Base-by-base conservation (phyloP, 768 basidiomycete genomes). In the Megacollybia marginata region DNA sequence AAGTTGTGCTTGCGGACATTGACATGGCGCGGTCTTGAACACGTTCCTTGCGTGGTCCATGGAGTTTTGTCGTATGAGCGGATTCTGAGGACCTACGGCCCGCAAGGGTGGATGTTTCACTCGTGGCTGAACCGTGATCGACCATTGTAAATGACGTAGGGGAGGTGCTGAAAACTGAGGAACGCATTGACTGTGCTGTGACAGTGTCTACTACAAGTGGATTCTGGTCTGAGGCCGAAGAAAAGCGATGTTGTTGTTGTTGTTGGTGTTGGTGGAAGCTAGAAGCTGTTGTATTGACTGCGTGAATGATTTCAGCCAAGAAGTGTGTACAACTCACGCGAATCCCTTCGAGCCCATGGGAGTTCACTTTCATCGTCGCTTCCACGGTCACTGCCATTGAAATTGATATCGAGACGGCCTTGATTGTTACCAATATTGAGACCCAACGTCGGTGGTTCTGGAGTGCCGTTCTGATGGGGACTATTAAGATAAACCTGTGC, bases 11-110 rank as follows among this genome's bases (percentile, higher is more conserved):
- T 12, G 84, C 78, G 31, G 85, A 86, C 73, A 89, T 79, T 48
- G 87, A 89, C 69, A 89, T 75, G 44, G 88, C 71, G 28, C 89
- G 80, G 67, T 90, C 87, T 55, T 85, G 83, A 3, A 68, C 60
- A 48, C 82, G 80, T 55, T 87, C 82, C 44, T 82, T 77, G 49
- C 80, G 79, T 53, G 76, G 70, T 33, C 64, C 66, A 19, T 65
- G 54, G 44, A 72, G 62, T 33, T 71, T 74, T 20, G 84, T 69
- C 2, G 82, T 82, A 51, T 79, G 77, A 19, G 75, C 56, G 9
- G 88, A 87, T 54, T 92, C 89, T 6, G 82, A 80, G 4, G 87
- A 90, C 51, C 82, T 76, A 43, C 88, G 69, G 28, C 70, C 64
- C 10, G 68, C 61, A 31, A 67, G 48, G 44, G 66, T 66, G 20